A percentile compares a stretch with the other conserved stretches of the same genome.
phyloP scores from a whole-genome alignment of 352 stramenopile species.

The Pythium dissotocum region DNA sequence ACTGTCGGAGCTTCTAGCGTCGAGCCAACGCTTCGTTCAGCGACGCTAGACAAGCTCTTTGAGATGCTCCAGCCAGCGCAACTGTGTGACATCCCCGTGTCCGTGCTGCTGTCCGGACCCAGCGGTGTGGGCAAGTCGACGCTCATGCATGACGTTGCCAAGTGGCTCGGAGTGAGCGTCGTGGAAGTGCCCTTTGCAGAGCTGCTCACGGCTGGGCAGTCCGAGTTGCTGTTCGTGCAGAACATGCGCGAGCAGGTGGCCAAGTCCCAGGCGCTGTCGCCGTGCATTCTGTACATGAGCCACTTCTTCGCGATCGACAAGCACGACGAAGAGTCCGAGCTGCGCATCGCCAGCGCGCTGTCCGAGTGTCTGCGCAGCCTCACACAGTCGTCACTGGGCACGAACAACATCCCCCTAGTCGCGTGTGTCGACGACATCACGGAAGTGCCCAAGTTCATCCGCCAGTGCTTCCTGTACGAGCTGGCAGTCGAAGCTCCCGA shows the following conservation, averaged over 20 bases:
- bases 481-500: constrained; percentile 66
- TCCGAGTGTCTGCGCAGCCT: constrained; percentile 65
- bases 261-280: constrained; percentile 64
- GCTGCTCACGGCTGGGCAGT: constrained; percentile 53
- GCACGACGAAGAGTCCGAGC: constrained; percentile 71
- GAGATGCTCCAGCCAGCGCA: constrained; percentile 71
- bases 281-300: constrained; percentile 82
- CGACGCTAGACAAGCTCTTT: constrained; percentile 50
- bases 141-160: constrained; percentile 68
- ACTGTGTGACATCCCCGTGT: constrained; percentile 68
- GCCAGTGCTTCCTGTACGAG: constrained; percentile 82
- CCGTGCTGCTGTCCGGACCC: constrained; percentile 64
- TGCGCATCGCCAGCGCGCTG: constrained; percentile 62
- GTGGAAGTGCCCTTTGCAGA: constrained; percentile 82
- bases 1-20: not conserved
- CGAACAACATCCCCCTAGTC: constrained; percentile 66
- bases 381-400: constrained; percentile 32
- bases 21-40: constrained; percentile 27
- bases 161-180: constrained; percentile 62
- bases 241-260: constrained; percentile 71
- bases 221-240: constrained; percentile 71
- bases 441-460: constrained; percentile 80
- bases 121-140: constrained; percentile 71
- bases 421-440: constrained; percentile 75
- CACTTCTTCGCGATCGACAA: constrained; percentile 79